phyloP scores from a whole-genome alignment of 129 eudicot genomes.

The Oenanthe sinensis region DNA sequence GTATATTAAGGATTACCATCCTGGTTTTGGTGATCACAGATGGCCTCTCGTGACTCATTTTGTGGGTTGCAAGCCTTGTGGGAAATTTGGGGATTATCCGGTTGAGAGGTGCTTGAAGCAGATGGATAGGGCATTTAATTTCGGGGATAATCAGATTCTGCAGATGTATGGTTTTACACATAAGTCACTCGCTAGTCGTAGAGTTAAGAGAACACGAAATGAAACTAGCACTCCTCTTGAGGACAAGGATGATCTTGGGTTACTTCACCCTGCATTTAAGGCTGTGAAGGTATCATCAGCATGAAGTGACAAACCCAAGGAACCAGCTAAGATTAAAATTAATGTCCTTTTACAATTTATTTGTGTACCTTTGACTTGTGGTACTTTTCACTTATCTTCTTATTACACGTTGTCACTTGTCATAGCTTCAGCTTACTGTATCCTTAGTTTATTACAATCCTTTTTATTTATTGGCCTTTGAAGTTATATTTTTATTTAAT shows the following conservation, averaged over 20 bases:
- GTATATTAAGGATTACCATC: constrained; percentile 63
- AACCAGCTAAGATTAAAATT: constrained; percentile 9
- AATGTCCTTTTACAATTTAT: constrained; percentile 9
- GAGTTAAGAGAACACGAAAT: constrained; percentile 54
- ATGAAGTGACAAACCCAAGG: constrained; percentile 18
- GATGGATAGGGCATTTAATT: constrained; percentile 83
- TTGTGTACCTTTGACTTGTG: constrained; percentile 6
- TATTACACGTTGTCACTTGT: not conserved
- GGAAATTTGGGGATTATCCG: constrained; percentile 76
- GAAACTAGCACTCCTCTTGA: constrained; percentile 77
- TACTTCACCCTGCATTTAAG: constrained; percentile 78
- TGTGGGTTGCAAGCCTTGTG: constrained; percentile 97
- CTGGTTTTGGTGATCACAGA: constrained; percentile 83
- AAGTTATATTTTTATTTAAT: constrained; percentile 4
- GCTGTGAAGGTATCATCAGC: constrained; percentile 58
- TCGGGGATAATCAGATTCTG: constrained; percentile 83
- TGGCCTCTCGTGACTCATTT: constrained; percentile 97
- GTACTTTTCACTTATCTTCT: constrained; percentile 16
- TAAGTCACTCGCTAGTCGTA: constrained; percentile 65
- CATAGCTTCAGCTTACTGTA: constrained; percentile 7
- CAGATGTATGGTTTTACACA: constrained; percentile 90
- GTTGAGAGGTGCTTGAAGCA: constrained; percentile 94
- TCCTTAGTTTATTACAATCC: constrained; percentile 8
- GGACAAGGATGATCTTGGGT: constrained; percentile 61
- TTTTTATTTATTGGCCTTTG: not conserved